phyloP scores from a whole-genome alignment of 2,329 filamentous ascomycete species.

The Aureobasidium sp. region DNA sequence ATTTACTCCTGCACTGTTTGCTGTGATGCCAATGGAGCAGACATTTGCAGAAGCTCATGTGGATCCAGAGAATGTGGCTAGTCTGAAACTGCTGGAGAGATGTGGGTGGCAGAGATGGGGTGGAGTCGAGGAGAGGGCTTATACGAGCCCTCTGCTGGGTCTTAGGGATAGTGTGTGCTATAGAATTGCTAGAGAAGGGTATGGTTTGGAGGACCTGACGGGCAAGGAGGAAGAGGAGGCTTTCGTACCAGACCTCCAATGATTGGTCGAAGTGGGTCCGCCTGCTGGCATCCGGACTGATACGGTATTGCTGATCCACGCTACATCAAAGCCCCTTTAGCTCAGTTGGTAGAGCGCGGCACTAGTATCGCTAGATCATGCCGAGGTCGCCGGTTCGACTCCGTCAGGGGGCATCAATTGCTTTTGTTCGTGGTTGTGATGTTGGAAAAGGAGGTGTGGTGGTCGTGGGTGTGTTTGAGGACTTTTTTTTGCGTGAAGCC shows the following conservation, averaged over 20 bases:
- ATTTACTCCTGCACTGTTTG: slow-evolving; percentile 6
- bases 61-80: slow-evolving; percentile 11
- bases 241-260: not conserved
- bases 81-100: slow-evolving; percentile 8
- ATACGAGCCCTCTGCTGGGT: not conserved
- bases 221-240: not conserved
- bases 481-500: not conserved
- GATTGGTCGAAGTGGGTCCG: not conserved
- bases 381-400: slow-evolving; percentile 15
- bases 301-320: accelerated
- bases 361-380: slow-evolving; percentile 9
- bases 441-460: not conserved
- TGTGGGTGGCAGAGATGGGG: slow-evolving; percentile 9
- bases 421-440: not conserved
- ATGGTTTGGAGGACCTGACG: not conserved
- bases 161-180: slow-evolving; percentile 3
- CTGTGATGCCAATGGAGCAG: not conserved
- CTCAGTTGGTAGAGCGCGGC: slow-evolving; percentile 16
- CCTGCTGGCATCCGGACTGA: too few species aligned
- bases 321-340: not conserved
- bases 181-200: not conserved
- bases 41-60: slow-evolving; percentile 1
- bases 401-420: slow-evolving; percentile 1
- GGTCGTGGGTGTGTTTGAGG: not conserved
- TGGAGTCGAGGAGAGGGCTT: not conserved